Percentiles rank a stretch among this genome's conserved stretches.
phyloP scores from a whole-genome alignment of 305 asterid species.

The Solanum aculeatissimum region DNA sequence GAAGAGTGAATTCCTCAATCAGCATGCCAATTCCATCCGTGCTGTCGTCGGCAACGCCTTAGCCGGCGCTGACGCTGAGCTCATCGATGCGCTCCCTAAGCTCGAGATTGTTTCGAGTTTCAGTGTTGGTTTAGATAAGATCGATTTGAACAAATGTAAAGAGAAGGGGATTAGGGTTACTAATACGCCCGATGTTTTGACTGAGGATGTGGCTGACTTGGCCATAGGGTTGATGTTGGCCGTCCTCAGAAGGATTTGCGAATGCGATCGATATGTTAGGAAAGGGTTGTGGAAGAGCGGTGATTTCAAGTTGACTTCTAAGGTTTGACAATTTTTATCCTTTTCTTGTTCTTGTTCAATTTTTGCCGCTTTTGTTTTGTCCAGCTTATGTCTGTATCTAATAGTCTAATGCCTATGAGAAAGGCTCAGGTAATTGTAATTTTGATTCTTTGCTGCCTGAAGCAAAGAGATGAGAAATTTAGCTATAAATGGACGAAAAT shows the following conservation, averaged over 20 bases:
- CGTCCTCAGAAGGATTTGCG: slow-evolving; percentile 43
- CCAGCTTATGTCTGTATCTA: neutral
- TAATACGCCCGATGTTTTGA: slow-evolving; percentile 65
- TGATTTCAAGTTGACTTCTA: slow-evolving; percentile 47
- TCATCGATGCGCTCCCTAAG: slow-evolving; percentile 45
- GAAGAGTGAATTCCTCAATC: slow-evolving; percentile 22
- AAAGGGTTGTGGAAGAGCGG: slow-evolving; percentile 44
- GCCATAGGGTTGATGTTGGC: slow-evolving; percentile 57
- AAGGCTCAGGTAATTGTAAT: neutral
- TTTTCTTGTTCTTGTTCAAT: neutral
- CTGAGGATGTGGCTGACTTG: slow-evolving; percentile 61
- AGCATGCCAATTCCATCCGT: slow-evolving; percentile 40
- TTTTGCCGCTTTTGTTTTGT: neutral
- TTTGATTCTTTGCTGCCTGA: neutral
- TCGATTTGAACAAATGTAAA: slow-evolving; percentile 48
- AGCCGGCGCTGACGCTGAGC: slow-evolving; percentile 34
- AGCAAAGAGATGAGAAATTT: neutral
- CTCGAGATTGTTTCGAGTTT: slow-evolving; percentile 47
- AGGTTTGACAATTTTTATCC: slow-evolving; percentile 13
- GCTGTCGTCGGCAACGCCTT: slow-evolving; percentile 45
- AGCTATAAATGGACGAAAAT: neutral
- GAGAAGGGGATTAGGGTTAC: slow-evolving; percentile 66
- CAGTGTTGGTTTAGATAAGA: slow-evolving; percentile 58
- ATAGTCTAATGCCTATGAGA: neutral
- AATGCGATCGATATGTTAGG: slow-evolving; percentile 46